These are phyloP conservation scores for Xanthoparmelia taractica DNA, from an alignment of 495 filamentous ascomycete genomes.

Conservation along the genomic window DNA sequence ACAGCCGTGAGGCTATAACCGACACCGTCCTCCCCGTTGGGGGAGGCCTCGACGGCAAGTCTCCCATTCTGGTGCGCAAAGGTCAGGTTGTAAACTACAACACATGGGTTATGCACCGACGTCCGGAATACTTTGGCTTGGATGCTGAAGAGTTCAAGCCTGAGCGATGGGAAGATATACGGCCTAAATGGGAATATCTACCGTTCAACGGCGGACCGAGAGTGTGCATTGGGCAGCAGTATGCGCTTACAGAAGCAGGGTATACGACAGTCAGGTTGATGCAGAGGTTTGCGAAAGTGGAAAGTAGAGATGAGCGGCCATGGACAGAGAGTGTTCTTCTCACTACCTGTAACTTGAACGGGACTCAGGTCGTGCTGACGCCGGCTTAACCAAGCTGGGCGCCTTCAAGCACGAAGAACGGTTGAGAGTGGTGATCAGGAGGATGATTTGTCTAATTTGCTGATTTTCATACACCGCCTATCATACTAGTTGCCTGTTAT, in stretches of 20 bases:
- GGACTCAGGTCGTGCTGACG: not conserved
- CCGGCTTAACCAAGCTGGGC: not conserved
- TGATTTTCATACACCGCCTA: no score
- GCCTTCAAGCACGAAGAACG: no score
- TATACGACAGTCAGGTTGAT: not conserved
- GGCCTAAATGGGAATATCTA: constrained; percentile 51
- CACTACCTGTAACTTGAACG: not conserved
- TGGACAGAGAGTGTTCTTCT: not conserved
- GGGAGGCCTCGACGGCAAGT: constrained; percentile 58
- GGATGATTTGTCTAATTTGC: no score
- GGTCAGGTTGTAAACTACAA: constrained; percentile 40
- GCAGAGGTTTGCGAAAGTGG: not conserved
- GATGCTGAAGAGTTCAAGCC: constrained; percentile 46
- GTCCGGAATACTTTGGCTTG: constrained; percentile 40
- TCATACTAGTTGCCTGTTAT: no score
- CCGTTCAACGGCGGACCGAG: constrained; percentile 57
- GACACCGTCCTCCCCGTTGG: constrained; percentile 69
- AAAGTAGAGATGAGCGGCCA: not conserved
- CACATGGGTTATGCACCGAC: constrained; percentile 43
- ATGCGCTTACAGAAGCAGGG: constrained; percentile 31
- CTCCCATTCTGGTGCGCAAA: constrained; percentile 57
- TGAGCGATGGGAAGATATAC: constrained; percentile 39
- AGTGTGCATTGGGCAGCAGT: constrained; percentile 34
- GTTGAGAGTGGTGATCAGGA: no score
- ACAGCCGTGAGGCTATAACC: constrained; percentile 57